Conservation (phyloP, 148 eudicot species). For the Amaranthus palmeri region DNA sequence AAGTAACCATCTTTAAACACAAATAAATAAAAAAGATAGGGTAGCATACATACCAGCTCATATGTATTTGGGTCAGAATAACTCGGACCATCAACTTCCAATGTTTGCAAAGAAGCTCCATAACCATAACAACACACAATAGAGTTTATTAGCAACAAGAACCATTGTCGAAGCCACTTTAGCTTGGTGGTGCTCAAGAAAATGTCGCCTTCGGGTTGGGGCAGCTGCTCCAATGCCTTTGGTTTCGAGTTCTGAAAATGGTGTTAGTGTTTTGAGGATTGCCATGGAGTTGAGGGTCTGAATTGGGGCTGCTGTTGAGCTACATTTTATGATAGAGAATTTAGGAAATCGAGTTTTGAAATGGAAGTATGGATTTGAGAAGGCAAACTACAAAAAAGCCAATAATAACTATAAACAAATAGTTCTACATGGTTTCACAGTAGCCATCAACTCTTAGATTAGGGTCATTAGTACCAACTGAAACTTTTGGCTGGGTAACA, state of each 20-base stretch:
- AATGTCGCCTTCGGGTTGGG: slow-evolving; percentile 67
- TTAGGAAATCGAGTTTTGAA: slow-evolving; percentile 25
- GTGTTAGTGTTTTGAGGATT: not conserved
- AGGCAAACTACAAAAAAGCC: slow-evolving; percentile 1
- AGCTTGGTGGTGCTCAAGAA: slow-evolving; percentile 53
- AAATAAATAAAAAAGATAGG: not conserved
- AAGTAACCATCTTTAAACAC: not conserved
- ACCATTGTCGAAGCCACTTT: slow-evolving; percentile 41
- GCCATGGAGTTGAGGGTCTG: slow-evolving; percentile 27
- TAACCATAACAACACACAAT: slow-evolving; percentile 74
- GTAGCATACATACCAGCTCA: slow-evolving; percentile 43
- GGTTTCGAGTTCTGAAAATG: slow-evolving; percentile 30
- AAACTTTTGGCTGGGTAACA: too few relatives aligned
- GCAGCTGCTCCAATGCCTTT: slow-evolving; percentile 63
- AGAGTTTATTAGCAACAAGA: slow-evolving; percentile 23
- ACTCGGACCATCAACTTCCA: slow-evolving; percentile 75
- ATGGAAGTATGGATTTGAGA: slow-evolving; percentile 17
- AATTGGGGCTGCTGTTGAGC: slow-evolving; percentile 19
- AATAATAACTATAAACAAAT: too few relatives aligned
- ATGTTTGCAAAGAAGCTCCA: slow-evolving; percentile 84
- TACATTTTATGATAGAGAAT: slow-evolving; percentile 27
- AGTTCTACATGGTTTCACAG: too few relatives aligned
- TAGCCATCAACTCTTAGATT: too few relatives aligned
- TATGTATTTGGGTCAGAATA: slow-evolving; percentile 70
- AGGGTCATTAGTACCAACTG: too few relatives aligned